These are phyloP conservation scores for Stropharia rugosoannulata DNA, from an alignment of 768 basidiomycete species.

Conservation along the genomic window DNA sequence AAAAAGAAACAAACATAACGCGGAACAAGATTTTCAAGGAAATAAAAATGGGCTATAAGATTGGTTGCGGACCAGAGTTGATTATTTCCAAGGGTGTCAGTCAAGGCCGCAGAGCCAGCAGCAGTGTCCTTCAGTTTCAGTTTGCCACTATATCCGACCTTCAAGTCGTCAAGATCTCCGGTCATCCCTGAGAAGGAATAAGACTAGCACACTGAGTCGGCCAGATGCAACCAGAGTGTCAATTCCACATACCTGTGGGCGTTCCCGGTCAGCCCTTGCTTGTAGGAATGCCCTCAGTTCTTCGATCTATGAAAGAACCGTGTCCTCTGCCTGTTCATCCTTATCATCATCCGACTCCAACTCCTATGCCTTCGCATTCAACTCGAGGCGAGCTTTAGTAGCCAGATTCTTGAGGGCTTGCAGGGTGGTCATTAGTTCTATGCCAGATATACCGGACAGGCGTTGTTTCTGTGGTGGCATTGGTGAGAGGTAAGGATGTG, in stretches of 20 bases:
- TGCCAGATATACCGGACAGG: constrained; percentile 6
- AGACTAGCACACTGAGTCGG: constrained; percentile 6
- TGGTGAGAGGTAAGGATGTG: constrained; percentile 4
- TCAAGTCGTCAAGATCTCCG: constrained; percentile 11
- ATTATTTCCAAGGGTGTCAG: constrained; percentile 10
- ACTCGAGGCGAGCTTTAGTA: constrained; percentile 4
- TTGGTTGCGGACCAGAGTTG: constrained; percentile 13
- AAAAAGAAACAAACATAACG: constrained; percentile 7
- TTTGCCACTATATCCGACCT: constrained; percentile 6
- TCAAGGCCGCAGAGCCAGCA: constrained; percentile 4
- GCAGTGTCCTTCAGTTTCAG: constrained; percentile 13
- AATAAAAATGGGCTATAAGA: constrained; percentile 10
- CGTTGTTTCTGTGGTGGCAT: constrained; percentile 5
- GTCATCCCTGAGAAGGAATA: constrained; percentile 3
- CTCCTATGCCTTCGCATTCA: constrained; percentile 3
- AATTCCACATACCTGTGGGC: constrained; percentile 11
- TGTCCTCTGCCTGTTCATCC: not conserved
- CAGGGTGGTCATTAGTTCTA: constrained; percentile 9
- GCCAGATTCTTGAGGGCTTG: constrained; percentile 7
- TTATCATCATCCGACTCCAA: constrained; percentile 1
- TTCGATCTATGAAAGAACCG: constrained; percentile 7
- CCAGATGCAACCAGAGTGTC: constrained; percentile 5
- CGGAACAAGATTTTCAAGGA: constrained; percentile 13
- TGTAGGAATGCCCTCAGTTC: constrained; percentile 9
- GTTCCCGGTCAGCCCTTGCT: constrained; percentile 7